Percentiles rank a stretch among this genome's conserved stretches.
Conservation (phyloP, 306 rosid genomes). For the Vachellia collinsii region DNA sequence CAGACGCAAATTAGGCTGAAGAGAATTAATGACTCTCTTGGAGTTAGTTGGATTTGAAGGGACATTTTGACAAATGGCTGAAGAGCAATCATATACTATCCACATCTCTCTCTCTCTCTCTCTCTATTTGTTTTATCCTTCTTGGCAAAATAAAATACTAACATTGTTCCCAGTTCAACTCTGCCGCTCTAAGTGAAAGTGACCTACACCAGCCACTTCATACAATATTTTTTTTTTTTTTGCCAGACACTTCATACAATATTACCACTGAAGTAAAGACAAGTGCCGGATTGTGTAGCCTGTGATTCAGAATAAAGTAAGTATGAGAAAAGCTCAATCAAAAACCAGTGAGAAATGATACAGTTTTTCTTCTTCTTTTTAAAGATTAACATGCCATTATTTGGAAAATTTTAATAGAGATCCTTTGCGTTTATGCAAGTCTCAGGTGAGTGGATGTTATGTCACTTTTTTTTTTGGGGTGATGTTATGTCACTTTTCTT, state of each 20-base stretch:
- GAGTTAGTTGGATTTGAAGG: conserved; percentile 3
- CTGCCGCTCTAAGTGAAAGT: neutral
- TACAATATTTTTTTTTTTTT: too few relatives aligned
- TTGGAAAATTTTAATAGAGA: neutral
- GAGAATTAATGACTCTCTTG: neutral
- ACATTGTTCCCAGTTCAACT: neutral
- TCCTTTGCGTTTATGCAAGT: neutral
- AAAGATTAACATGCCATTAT: too few relatives aligned
- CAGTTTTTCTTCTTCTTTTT: too few relatives aligned
- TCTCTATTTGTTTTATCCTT: neutral
- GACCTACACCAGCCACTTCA: neutral
- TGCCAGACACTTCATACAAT: neutral
- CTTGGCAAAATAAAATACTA: neutral
- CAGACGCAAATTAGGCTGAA: conserved; percentile 12
- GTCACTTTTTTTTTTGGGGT: too few relatives aligned
- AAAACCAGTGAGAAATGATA: neutral
- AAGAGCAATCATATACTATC: neutral
- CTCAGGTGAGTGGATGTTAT: neutral
- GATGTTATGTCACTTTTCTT: too few relatives aligned
- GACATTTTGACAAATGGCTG: conserved; percentile 38
- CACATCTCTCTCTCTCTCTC: neutral
- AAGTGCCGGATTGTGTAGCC: neutral
- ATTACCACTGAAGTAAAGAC: neutral
- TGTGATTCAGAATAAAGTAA: neutral
- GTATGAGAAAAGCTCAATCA: neutral